Conservation (phyloP, 2,329 filamentous ascomycete species). For the Fusarium citri region DNA sequence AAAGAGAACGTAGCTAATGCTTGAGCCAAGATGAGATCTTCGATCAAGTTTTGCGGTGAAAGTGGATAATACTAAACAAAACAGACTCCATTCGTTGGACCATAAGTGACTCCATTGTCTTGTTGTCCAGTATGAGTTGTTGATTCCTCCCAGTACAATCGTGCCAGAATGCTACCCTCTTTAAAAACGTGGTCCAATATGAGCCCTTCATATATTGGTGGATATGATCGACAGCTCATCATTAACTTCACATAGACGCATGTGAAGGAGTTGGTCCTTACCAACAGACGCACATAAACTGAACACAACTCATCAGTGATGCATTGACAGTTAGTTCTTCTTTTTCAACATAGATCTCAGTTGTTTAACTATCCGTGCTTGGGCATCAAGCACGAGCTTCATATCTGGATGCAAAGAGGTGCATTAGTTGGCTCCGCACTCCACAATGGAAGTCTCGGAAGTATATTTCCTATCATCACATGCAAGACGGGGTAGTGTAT, state of each 20-base stretch:
- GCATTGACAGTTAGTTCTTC: background rate
- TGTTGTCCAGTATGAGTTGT: slow-evolving; percentile 4
- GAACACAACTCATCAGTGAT: background rate
- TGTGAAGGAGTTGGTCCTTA: background rate
- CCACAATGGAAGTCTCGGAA: slow-evolving; percentile 1
- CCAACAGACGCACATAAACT: background rate
- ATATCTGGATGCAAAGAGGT: slow-evolving; percentile 16
- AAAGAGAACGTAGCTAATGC: background rate
- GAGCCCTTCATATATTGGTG: background rate
- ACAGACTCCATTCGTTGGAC: background rate
- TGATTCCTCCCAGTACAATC: background rate
- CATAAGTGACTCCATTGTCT: background rate
- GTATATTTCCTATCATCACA: background rate
- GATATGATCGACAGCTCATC: slow-evolving; percentile 1
- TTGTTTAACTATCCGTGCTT: background rate
- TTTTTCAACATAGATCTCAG: background rate
- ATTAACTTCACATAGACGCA: background rate
- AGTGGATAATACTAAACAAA: background rate
- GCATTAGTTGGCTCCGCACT: slow-evolving; percentile 11
- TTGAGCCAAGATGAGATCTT: background rate
- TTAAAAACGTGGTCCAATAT: slow-evolving; percentile 6
- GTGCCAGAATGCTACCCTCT: slow-evolving; percentile 5
- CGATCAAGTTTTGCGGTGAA: background rate
- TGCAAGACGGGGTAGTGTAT: background rate
- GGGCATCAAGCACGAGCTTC: background rate